A percentile compares a stretch with the other conserved stretches of the same genome.
phyloP scores from a whole-genome alignment of 2,329 filamentous ascomycete genomes.

The Diaporthe ilicicola region DNA sequence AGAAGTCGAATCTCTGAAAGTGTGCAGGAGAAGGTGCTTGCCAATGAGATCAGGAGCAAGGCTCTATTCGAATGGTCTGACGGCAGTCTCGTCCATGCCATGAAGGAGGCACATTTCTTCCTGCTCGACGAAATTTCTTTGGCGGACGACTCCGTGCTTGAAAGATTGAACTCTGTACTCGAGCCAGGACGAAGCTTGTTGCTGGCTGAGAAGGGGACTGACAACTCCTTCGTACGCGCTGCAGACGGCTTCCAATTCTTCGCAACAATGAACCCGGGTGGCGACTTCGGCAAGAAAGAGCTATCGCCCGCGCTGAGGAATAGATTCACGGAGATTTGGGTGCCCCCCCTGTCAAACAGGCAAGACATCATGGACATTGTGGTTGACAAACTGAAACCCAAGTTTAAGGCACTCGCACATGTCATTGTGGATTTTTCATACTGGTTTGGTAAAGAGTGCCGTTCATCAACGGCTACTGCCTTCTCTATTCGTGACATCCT shows the following conservation, averaged over 20 bases:
- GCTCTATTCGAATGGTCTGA: constrained; percentile 97
- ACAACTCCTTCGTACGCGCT: constrained; percentile 82
- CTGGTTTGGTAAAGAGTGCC: constrained; percentile 90
- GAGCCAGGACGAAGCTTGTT: constrained; percentile 87
- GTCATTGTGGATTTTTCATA: constrained; percentile 86
- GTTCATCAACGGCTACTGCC: constrained; percentile 75
- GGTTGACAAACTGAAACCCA: constrained; percentile 71
- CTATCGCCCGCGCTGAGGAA: constrained; percentile 94
- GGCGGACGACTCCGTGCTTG: constrained; percentile 95
- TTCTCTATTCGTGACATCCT: constrained; percentile 94
- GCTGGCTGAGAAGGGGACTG: constrained; percentile 90
- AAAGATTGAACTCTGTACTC: constrained; percentile 94
- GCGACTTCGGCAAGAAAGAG: constrained; percentile 98
- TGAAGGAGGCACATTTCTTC: constrained; percentile 90
- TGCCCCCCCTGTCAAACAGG: constrained; percentile 83
- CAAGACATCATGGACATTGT: constrained; percentile 92
- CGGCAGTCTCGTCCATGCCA: constrained; percentile 90
- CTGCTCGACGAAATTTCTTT: constrained; percentile 97
- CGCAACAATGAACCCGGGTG: constrained; percentile 98
- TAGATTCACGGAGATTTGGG: constrained; percentile 99
- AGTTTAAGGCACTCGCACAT: constrained; percentile 65
- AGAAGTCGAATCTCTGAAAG: constrained; percentile 56
- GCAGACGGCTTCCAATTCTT: constrained; percentile 89
- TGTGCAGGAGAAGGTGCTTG: constrained; percentile 55
- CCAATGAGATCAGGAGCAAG: constrained; percentile 71